phyloP scores from a whole-genome alignment of 805 yeast species.

The Hanseniaspora taiwanica region DNA sequence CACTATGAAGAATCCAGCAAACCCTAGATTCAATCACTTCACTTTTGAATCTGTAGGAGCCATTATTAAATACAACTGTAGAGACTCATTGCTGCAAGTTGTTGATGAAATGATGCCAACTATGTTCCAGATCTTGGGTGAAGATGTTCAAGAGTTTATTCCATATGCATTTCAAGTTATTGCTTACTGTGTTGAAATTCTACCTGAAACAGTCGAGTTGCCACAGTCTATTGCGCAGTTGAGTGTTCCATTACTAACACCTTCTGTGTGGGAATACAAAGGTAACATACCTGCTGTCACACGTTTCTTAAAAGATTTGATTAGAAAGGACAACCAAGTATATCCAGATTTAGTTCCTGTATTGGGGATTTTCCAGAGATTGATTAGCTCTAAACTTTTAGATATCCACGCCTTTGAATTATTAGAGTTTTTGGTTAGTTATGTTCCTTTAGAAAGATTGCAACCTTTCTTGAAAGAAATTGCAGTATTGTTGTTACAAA shows the following conservation, averaged over 20 bases:
- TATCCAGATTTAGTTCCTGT: constrained; percentile 55
- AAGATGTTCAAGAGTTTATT: constrained; percentile 85
- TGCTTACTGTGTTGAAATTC: constrained; percentile 57
- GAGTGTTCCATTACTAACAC: constrained; percentile 72
- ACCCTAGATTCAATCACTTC: constrained; percentile 86
- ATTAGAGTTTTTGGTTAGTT: constrained; percentile 50
- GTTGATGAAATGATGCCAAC: constrained; percentile 47
- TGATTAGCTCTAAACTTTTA: constrained; percentile 71
- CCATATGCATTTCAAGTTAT: constrained; percentile 90
- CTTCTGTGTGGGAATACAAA: constrained; percentile 83
- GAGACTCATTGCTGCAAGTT: constrained; percentile 16
- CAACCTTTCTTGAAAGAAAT: constrained; percentile 52
- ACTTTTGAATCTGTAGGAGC: constrained; percentile 81
- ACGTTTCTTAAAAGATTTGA: constrained; percentile 58
- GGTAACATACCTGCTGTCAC: constrained; percentile 93
- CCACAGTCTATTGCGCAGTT: constrained; percentile 56
- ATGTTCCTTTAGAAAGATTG: constrained; percentile 38
- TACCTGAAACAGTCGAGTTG: constrained; percentile 34
- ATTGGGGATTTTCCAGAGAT: constrained; percentile 91
- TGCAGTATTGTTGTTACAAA: constrained; percentile 60
- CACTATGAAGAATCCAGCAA: constrained; percentile 82
- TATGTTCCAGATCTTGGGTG: constrained; percentile 51
- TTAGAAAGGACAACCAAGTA: constrained; percentile 25
- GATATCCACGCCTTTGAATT: constrained; percentile 80
- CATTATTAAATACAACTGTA: constrained; percentile 38